Percentiles rank a stretch among this genome's conserved stretches.
Evolutionary conservation across 805 yeast species (phyloP).

Genomic region (Schizosaccharomyces cryophilus): DNA sequence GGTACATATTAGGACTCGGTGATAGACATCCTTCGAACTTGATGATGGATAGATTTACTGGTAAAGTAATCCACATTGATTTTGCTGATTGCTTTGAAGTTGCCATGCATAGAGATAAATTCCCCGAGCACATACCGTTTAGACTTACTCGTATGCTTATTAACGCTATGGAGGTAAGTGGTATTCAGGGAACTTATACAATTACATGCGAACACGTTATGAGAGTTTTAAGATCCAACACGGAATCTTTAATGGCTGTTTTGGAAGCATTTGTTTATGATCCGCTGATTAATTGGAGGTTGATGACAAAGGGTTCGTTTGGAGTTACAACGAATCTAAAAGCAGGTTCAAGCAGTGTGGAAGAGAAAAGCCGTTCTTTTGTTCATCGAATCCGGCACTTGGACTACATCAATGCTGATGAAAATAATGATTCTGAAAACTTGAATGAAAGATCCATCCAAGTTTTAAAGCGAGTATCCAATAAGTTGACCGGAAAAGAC

Average conservation of each 20-base stretch:
- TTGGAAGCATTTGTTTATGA: constrained; percentile 95
- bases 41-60: constrained; percentile 82
- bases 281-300: constrained; percentile 97
- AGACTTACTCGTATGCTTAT: constrained; percentile 89
- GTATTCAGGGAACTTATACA: constrained; percentile 90
- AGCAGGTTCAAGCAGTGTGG: not conserved
- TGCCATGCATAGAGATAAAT: constrained; percentile 83
- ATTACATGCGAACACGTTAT: constrained; percentile 92
- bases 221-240: constrained; percentile 77
- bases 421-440: constrained; percentile 43
- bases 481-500: constrained; percentile 83
- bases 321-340: not conserved
- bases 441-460: constrained; percentile 77
- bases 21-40: constrained; percentile 94
- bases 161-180: constrained; percentile 96
- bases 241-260: constrained; percentile 91
- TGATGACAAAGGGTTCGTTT: constrained; percentile 13
- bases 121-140: constrained; percentile 95
- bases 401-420: constrained; percentile 32
- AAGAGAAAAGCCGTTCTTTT: constrained; percentile 1
- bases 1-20: constrained; percentile 85
- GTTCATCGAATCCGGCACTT: not conserved
- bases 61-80: constrained; percentile 90
- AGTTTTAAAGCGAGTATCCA: constrained; percentile 71
- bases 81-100: constrained; percentile 99